A percentile compares a stretch with the other conserved stretches of the same genome.
Conservation (phyloP, 2,329 filamentous ascomycete genomes). For the Blumeria hordei region DNA sequence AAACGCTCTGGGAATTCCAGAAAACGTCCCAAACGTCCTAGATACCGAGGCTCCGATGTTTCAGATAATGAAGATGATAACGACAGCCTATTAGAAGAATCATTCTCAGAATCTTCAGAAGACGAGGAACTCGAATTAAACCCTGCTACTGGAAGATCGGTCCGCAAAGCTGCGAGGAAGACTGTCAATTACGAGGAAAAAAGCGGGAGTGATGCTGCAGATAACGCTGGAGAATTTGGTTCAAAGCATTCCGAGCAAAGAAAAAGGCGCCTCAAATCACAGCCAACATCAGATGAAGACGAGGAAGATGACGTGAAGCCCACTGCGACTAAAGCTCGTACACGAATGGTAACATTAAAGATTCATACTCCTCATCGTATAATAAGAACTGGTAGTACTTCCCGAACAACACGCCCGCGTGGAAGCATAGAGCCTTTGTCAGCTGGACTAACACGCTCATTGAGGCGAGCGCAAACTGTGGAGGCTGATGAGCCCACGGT, state of each 20-base stretch:
- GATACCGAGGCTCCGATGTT: constrained; percentile 36
- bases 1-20: constrained; percentile 14
- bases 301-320: constrained; percentile 1
- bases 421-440: constrained; percentile 11
- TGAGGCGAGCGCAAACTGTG: constrained; percentile 16
- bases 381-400: constrained; percentile 13
- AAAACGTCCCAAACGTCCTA: constrained; percentile 18
- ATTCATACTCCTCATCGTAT: constrained; percentile 8
- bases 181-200: constrained; percentile 24
- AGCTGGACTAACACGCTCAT: constrained; percentile 9
- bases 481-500: constrained; percentile 23
- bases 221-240: constrained; percentile 15
- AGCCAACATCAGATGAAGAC: background rate
- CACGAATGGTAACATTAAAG: constrained; percentile 12
- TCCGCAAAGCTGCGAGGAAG: constrained; percentile 24
- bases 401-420: constrained; percentile 7
- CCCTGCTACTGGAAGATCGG: constrained; percentile 22
- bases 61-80: constrained; percentile 32
- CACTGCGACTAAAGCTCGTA: constrained; percentile 5
- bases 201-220: constrained; percentile 16
- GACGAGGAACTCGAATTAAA: constrained; percentile 20
- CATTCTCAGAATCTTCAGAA: constrained; percentile 22
- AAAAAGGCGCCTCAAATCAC: background rate
- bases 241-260: constrained; percentile 1
- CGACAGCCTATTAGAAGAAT: constrained; percentile 25